Base-by-base conservation (phyloP, 2,329 filamentous ascomycete species). In the Neocatenulostroma microsporum region DNA sequence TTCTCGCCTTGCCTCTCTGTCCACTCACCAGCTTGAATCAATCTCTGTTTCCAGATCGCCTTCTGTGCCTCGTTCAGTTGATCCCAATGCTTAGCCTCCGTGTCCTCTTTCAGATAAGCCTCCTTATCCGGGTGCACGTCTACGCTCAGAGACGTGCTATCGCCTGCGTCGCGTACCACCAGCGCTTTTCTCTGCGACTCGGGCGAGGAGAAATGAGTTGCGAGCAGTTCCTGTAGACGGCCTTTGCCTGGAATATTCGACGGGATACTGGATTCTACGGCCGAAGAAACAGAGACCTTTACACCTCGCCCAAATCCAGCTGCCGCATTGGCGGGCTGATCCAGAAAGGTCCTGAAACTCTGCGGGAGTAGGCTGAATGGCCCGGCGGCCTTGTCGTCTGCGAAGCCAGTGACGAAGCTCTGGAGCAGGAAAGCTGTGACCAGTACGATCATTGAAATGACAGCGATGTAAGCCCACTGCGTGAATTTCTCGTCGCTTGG, bases 1-100 rank as follows among this genome's bases (percentile, higher is more conserved):
- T 69, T 71, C 65, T 89, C 84, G 3, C 84, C 83, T 68, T 89
- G 83, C 24, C 76, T 70, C 55, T 80, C 78, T n/a, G 75, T 74
- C 85, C 84, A 93, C 46, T 86, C 76, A 0, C 85, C 85, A 0
- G 83, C 79, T 37, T 79, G 70, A 37, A 68, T 67, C 23, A 93
- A 68, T 53, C 72, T 74, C 47, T 73, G 61, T 62, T 78, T 85
- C 86, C 86, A 93, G 13, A 67, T 64, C 34, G 68, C 63, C 56
- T 75, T 74, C 58, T 88, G 75, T 36, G 73, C 62, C 10, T 71
- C 65, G 5, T 68, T 67, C 29, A 94, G 62, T 41, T 87, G 76
- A 39, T 86, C 78, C 84, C 84, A 93, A 37, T 70, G 66, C 58
- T 70, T 77, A 11, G 76, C 78, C 35, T 64, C 44, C 1, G 56